Base-by-base conservation (phyloP, 192 early-diverging fungal species). In the Backusella mclennaniae region DNA sequence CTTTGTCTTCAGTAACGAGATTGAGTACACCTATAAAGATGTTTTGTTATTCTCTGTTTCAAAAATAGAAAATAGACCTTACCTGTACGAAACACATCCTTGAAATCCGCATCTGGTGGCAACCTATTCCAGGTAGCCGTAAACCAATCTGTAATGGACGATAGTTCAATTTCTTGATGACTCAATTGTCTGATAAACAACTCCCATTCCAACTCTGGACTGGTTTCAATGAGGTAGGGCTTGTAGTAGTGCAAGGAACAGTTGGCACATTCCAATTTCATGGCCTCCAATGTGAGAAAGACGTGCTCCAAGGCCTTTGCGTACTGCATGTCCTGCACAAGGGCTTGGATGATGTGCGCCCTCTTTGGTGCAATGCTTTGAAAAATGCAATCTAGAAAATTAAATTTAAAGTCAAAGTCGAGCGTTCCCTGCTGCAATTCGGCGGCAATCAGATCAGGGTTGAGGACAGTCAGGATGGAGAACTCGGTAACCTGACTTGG, bases 381-480 rank as follows among this genome's bases (percentile, higher is more conserved):
- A 12, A 73, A 59, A 11, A 73, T 19, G 3, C 14, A 35, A 63
- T 59, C 35, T 4, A 73, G 21, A 39, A 73, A 39, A 0, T 52
- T 31, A 11, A 73, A 53, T 35, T 36, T 53, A 12, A 36, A 63
- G 11, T 3, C n/a, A 26, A 90, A 85, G 67, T 95, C 87, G 66
- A 96, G 85, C 15, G 90, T 91, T 29, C 87, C 88, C 79, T 94
- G 91, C 56, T 87, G 80, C 17, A 95, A 83, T 78, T 94, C 87
- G 76, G 90, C 87, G 5, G 83, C 69, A 38, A 92, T 69, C n/a
- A 88, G 75, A 26, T 86, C 87, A 23, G 87, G 83, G 71, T 93
- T 89, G 69, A 92, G 69, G 1, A 85, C 83, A 68, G 86, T 87
- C 7, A 79, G 75, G 42, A 91, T 69, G 23, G 26, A 44, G 17